Percentiles rank a stretch among this genome's conserved stretches.
phyloP scores from a whole-genome alignment of 257 asterid species.

The Rauvolfia tetraphylla region DNA sequence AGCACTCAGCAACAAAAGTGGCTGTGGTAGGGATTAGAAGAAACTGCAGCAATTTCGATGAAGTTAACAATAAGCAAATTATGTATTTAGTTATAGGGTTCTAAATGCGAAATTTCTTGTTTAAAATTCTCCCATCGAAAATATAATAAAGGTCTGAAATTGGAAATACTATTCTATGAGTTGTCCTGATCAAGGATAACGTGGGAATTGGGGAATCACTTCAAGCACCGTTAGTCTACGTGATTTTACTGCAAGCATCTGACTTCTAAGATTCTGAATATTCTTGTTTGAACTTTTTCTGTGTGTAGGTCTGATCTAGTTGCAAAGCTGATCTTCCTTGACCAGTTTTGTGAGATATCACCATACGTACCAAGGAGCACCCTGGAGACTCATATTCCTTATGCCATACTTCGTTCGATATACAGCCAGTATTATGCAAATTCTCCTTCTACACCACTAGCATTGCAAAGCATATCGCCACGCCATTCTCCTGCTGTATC shows the following conservation, averaged over 20 bases:
- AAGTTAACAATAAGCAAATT: not conserved
- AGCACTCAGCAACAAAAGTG: not conserved
- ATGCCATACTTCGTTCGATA: conserved; percentile 74
- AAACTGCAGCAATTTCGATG: not conserved
- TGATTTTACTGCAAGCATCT: not conserved
- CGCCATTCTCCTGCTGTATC: conserved; percentile 75
- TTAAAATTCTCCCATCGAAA: not conserved
- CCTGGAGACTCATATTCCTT: conserved; percentile 78
- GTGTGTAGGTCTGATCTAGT: conserved; percentile 61
- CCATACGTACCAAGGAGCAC: conserved; percentile 81
- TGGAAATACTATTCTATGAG: not conserved
- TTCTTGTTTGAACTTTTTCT: conserved; percentile 13
- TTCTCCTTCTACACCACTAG: conserved; percentile 53
- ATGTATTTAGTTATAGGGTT: not conserved
- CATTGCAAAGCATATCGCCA: conserved; percentile 54
- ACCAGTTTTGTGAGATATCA: conserved; percentile 82
- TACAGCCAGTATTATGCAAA: conserved; percentile 81
- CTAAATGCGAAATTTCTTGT: not conserved
- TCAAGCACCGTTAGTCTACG: too few species aligned
- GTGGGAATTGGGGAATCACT: not conserved
- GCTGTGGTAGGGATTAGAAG: not conserved
- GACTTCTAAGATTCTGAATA: not conserved
- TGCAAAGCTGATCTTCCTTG: conserved; percentile 88
- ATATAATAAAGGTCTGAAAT: not conserved
- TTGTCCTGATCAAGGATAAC: not conserved